Evolutionary conservation across 768 basidiomycete genomes (phyloP).

Genomic region (Tylopilus rubrobrunneus): DNA sequence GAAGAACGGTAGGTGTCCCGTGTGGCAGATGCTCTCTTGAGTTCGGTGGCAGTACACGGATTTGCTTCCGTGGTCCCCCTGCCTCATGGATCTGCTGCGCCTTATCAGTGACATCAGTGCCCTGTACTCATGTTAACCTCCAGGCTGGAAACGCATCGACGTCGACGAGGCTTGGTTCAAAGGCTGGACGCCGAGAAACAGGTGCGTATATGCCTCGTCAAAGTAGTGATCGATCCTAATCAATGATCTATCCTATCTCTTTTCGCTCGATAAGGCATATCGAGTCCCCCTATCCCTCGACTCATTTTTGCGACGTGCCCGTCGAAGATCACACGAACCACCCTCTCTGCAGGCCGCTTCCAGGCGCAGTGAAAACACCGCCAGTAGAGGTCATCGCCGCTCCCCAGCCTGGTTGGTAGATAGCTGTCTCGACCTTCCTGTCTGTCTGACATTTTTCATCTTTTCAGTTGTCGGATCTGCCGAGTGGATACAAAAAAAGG

Average conservation of each 20-base stretch:
- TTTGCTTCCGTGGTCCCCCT: not conserved
- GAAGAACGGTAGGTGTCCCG: conserved; percentile 40
- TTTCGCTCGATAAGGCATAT: conserved; percentile 22
- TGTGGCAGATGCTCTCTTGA: not conserved
- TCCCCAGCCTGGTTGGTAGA: conserved; percentile 31
- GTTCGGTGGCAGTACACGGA: not conserved
- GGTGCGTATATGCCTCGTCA: conserved; percentile 14
- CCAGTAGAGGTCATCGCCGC: conserved; percentile 23
- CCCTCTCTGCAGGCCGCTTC: conserved; percentile 43
- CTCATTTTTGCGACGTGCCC: conserved; percentile 38
- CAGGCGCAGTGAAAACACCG: conserved; percentile 25
- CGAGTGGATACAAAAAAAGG: conserved; percentile 23
- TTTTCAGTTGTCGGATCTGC: conserved; percentile 28
- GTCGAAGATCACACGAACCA: conserved; percentile 36
- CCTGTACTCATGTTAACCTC: not conserved
- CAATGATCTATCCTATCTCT: not conserved
- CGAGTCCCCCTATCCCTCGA: conserved; percentile 38
- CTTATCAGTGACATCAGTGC: not conserved
- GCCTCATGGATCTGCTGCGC: not conserved
- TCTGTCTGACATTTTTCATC: conserved; percentile 2
- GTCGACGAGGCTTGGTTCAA: conserved; percentile 43
- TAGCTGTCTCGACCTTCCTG: not conserved
- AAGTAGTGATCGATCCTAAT: not conserved
- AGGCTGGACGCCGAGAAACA: conserved; percentile 21
- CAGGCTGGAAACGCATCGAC: conserved; percentile 47